Percentiles rank a stretch among this genome's conserved stretches.
Evolutionary conservation across 768 basidiomycete genomes (phyloP).

Genomic region (Amyloporia xantha): DNA sequence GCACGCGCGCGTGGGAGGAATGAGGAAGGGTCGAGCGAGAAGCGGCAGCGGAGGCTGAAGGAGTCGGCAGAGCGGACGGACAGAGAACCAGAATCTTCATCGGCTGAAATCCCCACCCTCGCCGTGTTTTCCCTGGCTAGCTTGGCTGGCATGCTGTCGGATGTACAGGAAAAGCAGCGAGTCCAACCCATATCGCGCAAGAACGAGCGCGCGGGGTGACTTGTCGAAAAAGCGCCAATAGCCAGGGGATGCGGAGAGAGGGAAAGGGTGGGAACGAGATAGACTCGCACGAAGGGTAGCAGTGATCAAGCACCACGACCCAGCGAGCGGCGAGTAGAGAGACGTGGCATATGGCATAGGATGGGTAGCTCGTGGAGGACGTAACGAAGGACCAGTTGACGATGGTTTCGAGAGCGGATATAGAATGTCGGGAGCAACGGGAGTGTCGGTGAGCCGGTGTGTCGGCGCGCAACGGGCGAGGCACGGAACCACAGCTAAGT

Average conservation of each 20-base stretch:
- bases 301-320: slow-evolving; percentile 39
- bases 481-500: slow-evolving; percentile 77
- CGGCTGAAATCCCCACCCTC: slow-evolving; percentile 10
- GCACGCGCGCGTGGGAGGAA: slow-evolving; percentile 17
- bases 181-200: slow-evolving; percentile 10
- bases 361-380: slow-evolving; percentile 10
- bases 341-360: slow-evolving; percentile 13
- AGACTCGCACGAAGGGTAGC: slow-evolving; percentile 16
- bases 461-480: slow-evolving; percentile 59
- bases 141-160: slow-evolving; percentile 19
- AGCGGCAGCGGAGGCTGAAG: slow-evolving; percentile 14
- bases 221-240: slow-evolving; percentile 13
- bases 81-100: slow-evolving; percentile 8
- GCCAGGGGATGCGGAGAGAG: slow-evolving; percentile 16
- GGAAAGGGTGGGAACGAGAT: slow-evolving; percentile 4
- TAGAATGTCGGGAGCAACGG: slow-evolving; percentile 25
- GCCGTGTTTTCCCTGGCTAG: slow-evolving; percentile 22
- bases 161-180: slow-evolving; percentile 11
- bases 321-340: slow-evolving; percentile 3
- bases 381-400: slow-evolving; percentile 12
- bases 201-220: slow-evolving; percentile 23
- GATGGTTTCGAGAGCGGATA: slow-evolving; percentile 11
- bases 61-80: slow-evolving; percentile 12
- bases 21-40: slow-evolving; percentile 5
- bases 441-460: slow-evolving; percentile 54